Percentiles rank a stretch among this genome's conserved stretches.
Conservation (phyloP, 805 yeast genomes). For the Ogataea siamensis region DNA sequence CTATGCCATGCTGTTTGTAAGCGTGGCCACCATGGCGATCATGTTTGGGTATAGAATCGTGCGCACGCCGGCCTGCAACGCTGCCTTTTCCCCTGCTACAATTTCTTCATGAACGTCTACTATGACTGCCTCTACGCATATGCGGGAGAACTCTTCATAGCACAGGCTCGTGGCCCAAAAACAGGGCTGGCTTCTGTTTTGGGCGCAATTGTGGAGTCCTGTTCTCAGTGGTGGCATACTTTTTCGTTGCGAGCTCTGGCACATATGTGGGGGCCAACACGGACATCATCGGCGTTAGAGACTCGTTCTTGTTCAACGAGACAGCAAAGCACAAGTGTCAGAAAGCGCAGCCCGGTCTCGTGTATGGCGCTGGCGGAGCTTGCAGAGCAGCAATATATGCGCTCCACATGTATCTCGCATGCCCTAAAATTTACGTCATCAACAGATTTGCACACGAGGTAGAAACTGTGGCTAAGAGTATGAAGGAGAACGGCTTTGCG, state of each 20-base stretch:
- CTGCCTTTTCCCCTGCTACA: slow-evolving; percentile 37
- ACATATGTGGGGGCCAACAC: slow-evolving; percentile 12
- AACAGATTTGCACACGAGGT: slow-evolving; percentile 10
- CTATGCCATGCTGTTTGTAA: slow-evolving; percentile 48
- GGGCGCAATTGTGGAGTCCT: slow-evolving; percentile 48
- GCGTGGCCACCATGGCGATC: slow-evolving; percentile 49
- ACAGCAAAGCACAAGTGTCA: slow-evolving; percentile 1
- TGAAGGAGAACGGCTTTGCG: slow-evolving; percentile 10
- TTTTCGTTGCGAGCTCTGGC: slow-evolving; percentile 28
- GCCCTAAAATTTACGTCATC: slow-evolving; percentile 9
- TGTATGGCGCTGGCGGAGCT: slow-evolving; percentile 16
- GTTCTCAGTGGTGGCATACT: slow-evolving; percentile 52
- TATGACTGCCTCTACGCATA: slow-evolving; percentile 58
- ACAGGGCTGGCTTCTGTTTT: slow-evolving; percentile 51
- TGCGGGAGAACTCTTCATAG: slow-evolving; percentile 57
- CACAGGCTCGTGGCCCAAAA: slow-evolving; percentile 50
- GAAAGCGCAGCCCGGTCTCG: slow-evolving; percentile 8
- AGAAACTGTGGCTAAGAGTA: slow-evolving; percentile 3
- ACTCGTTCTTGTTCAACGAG: slow-evolving; percentile 7
- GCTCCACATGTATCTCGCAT: slow-evolving; percentile 9
- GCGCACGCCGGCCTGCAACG: slow-evolving; percentile 47
- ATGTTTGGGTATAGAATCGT: slow-evolving; percentile 59
- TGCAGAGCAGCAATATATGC: slow-evolving; percentile 14
- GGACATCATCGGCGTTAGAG: slow-evolving; percentile 11
- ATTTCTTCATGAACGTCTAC: slow-evolving; percentile 39